These are phyloP conservation scores for Perilla frutescens DNA, from an alignment of 257 asterid genomes.

Conservation along the genomic window DNA sequence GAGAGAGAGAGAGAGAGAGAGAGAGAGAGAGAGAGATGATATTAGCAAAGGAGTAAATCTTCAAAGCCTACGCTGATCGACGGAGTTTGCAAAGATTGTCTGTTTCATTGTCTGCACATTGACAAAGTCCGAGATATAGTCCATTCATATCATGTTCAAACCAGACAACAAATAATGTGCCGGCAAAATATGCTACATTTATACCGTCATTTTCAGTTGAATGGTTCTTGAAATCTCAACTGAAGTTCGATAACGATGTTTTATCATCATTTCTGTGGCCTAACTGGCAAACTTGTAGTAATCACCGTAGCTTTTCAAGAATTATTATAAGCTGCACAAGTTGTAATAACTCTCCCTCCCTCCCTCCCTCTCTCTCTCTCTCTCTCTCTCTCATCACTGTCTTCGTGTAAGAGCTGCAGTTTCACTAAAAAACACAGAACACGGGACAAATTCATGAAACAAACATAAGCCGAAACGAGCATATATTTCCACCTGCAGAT, in stretches of 20 bases:
- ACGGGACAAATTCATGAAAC: constrained; percentile 14
- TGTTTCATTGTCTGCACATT: constrained; percentile 13
- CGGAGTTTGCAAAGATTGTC: constrained; percentile 43
- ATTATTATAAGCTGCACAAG: background rate
- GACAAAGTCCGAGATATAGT: constrained; percentile 31
- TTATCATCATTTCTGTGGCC: background rate
- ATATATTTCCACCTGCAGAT: no score
- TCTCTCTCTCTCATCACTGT: no score
- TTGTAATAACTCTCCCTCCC: no score
- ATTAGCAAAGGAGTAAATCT: background rate
- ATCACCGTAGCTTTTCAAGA: background rate
- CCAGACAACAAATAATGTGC: constrained; percentile 28
- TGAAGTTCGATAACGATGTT: background rate
- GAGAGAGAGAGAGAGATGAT: background rate
- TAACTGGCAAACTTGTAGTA: constrained; percentile 30
- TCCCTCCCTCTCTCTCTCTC: no score
- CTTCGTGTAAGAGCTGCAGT: no score
- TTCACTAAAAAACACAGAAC: constrained; percentile 5
- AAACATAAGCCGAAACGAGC: no score
- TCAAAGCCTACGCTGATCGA: background rate
- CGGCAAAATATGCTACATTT: constrained; percentile 34
- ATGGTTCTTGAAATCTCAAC: constrained; percentile 41
- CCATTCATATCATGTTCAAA: constrained; percentile 3
- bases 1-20: background rate
- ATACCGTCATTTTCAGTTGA: constrained; percentile 31